Evolutionary conservation across 2,329 filamentous ascomycete genomes (phyloP).

Genomic region (Hyphodiscus sp.): DNA sequence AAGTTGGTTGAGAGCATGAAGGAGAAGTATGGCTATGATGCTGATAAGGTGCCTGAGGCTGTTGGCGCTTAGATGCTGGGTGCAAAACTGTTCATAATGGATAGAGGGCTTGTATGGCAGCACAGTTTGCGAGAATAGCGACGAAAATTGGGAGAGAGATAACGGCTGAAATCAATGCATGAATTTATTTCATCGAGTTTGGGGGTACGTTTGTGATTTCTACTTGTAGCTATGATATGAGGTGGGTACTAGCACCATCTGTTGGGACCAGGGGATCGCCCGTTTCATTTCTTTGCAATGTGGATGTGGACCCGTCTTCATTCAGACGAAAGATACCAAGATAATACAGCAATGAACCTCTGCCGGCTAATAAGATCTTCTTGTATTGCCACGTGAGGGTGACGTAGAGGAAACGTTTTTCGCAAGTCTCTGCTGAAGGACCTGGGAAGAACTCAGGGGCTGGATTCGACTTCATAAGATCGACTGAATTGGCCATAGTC

Average conservation of each 20-base stretch:
- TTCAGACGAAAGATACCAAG: too few species aligned
- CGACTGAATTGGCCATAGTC: too few species aligned
- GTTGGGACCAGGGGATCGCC: too few species aligned
- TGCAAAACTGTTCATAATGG: not conserved
- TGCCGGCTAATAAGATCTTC: too few species aligned
- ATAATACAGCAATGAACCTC: too few species aligned
- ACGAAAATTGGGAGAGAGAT: not conserved
- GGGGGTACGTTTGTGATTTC: not conserved
- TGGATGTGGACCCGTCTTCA: too few species aligned
- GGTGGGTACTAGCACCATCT: not conserved
- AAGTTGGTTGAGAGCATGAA: conserved; percentile 66
- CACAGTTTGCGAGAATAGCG: not conserved
- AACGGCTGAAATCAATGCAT: not conserved
- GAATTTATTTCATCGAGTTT: not conserved
- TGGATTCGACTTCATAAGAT: too few species aligned
- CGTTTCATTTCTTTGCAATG: too few species aligned
- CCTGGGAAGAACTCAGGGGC: too few species aligned
- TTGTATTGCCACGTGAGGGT: too few species aligned
- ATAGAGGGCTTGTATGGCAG: not conserved
- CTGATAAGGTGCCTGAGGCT: conserved; percentile 54
- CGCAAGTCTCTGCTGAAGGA: too few species aligned
- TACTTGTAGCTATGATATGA: not conserved
- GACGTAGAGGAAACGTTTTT: too few species aligned
- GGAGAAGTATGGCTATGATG: conserved; percentile 60
- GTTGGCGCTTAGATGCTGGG: conserved; percentile 31